Base-by-base conservation (phyloP, 192 early-diverging fungal genomes). In the Lobulomyces angularis region DNA sequence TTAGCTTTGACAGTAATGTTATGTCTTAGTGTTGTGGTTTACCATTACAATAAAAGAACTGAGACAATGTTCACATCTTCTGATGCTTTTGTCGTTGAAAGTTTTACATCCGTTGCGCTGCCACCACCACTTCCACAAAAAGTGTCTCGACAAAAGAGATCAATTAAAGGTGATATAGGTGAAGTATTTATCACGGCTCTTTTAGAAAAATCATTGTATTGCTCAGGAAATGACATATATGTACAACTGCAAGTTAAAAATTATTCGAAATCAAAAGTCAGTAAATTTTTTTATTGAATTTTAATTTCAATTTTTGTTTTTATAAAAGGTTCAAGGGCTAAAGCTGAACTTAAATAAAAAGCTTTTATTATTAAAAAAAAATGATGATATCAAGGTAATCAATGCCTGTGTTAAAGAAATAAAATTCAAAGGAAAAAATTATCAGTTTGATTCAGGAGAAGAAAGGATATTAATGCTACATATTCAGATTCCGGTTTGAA, bases 21-120 rank as follows among this genome's bases (percentile, higher is more conserved):
- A 16, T 28, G 37, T 1, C 38, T 17, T 44, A 65, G 75, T 0
- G 48, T 71, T 20, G 67, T 77, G 3, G 64, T 74, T 41, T 67
- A 62, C 23, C 53, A 61, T n/a, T 61, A 69, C n/a, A 58, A 69
- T 25, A 62, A 56, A 22, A 54, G 54, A 41, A 55, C 54, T 29
- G 76, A 77, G 41, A 68, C 61, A n/a, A 41, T 74, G 6, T 48
- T 77, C 8, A 61, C 64, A 28, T 53, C 70, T 1, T 71, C 70
- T 35, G 74, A 77, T 39, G 76, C 70, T 9, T 64, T 64, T 24
- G 70, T 79, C 2, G 73, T 74, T 22, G 74, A 78, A 45, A 64
- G 56, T 5, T 61, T 59, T 55, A 58, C 60, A 38, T 48, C 50
- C 0, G 43, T 62, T 17, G 63, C 61, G 29, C 56, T 61, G 16